Evolutionary conservation across 805 yeast species (phyloP), one percentile per base, ranked within the genome.

Genomic region (Yarrowia bubula): DNA sequence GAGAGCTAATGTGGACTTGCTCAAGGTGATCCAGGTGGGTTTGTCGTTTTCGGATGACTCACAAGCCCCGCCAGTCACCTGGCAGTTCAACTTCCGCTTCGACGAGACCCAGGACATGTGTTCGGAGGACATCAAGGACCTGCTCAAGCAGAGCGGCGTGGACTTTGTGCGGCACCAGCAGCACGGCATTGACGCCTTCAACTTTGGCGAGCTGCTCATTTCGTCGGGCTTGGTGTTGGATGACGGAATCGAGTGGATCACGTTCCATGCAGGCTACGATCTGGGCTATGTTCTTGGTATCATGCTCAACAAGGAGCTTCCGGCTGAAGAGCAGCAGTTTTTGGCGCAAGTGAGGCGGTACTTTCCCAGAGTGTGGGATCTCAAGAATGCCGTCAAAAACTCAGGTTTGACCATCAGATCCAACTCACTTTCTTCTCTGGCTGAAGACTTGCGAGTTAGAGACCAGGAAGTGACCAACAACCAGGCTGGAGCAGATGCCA

Each of bases 61-160:
- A 22, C 83, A 87, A 38, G 84, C 88, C 4, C 61, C 61, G n/a
- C 61, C 61, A 17, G 61, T 55, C n/a, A 90, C 97, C n/a, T 95
- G 98, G 97, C 98, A 93, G 75, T 92, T 95, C 78, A 95, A 95
- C 75, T 92, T 95, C 78, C 80, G 83, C 69, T 95, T 92, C 75
- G 92, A 89, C 75, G 77, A 89, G 41, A 80, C 83, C 42, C 68
- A 68, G 18, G 95, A 91, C 72, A 93, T 95, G 97, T 90, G 86
- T 69, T 88, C 93, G 22, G 85, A 85, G 64, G 98, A 92, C 70
- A 90, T 93, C 17, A 80, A 92, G 65, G 90, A 91, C 63, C 83
- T 90, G 72, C 79, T 93, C 68, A 80, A 86, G 18, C 92, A 89
- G 71, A 85, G 95, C 1, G 96, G 98, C 1, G 82, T 92, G 53